phyloP scores from a whole-genome alignment of 2,329 filamentous ascomycete species.

The Pseudopithomyces maydicus region DNA sequence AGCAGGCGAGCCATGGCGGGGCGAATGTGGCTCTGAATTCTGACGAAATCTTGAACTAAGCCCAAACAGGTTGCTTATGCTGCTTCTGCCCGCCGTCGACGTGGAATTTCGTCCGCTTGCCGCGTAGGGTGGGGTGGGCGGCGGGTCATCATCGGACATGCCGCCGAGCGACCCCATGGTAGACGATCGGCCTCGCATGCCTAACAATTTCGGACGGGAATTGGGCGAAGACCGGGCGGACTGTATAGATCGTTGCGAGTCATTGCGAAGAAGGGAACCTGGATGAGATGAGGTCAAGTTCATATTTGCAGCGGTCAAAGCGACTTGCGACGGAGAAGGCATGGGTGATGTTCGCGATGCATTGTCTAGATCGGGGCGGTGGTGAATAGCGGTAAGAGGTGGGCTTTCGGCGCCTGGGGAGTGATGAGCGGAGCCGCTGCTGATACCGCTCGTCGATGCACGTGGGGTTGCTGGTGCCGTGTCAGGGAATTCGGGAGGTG shows the following conservation, averaged over 20 bases:
- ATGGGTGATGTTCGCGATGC: conserved; percentile 39
- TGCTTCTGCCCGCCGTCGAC: conserved; percentile 84
- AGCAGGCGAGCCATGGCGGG: conserved; percentile 63
- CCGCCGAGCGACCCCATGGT: conserved; percentile 84
- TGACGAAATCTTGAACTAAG: conserved; percentile 77
- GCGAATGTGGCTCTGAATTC: conserved; percentile 73
- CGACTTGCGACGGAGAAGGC: conserved; percentile 60
- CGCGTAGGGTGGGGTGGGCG: conserved; percentile 57
- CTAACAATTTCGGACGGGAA: conserved; percentile 64
- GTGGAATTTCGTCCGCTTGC: conserved; percentile 71
- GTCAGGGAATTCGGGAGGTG: conserved; percentile 52
- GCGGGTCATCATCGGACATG: conserved; percentile 71
- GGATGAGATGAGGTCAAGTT: conserved; percentile 51
- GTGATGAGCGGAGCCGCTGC: conserved; percentile 39
- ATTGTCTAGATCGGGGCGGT: conserved; percentile 25
- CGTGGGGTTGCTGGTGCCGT: conserved; percentile 52
- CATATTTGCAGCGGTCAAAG: conserved; percentile 54
- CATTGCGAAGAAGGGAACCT: conserved; percentile 60
- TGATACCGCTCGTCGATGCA: conserved; percentile 48
- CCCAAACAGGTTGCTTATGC: conserved; percentile 86
- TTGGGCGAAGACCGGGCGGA: conserved; percentile 66
- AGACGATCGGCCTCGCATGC: conserved; percentile 78
- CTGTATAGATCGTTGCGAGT: conserved; percentile 67
- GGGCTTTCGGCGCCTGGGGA: conserved; percentile 48
- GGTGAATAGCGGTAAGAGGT: conserved; percentile 41